Conservation (phyloP, 192 early-diverging fungal species). For the Anaeromyces robustus region DNA sequence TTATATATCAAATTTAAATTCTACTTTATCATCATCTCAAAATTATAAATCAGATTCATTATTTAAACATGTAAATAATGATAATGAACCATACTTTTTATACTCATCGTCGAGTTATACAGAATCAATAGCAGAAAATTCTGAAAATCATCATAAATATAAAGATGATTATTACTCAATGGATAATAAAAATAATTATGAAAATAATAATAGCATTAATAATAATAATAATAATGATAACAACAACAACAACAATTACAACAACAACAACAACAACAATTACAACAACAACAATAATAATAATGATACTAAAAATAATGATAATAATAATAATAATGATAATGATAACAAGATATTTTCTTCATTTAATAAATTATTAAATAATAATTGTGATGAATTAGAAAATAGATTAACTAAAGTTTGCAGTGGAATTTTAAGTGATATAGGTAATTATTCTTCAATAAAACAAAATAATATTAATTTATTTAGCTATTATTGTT, state of each 20-base stretch:
- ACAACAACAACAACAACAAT: no score
- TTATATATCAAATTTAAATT: background rate
- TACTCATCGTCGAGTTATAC: background rate
- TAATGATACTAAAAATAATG: no score
- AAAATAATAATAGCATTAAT: background rate
- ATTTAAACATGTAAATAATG: no score
- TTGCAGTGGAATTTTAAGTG: background rate
- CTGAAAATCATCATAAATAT: background rate
- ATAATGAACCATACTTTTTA: background rate
- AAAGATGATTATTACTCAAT: background rate
- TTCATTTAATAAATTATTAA: background rate
- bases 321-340: no score
- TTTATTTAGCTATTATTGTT: no score
- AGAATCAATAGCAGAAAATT: background rate
- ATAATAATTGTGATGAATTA: background rate
- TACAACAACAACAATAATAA: no score
- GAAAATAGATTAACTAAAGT: background rate
- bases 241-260: no score
- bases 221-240: no score
- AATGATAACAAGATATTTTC: background rate
- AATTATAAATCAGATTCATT: no score
- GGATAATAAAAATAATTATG: background rate
- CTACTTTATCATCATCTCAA: background rate
- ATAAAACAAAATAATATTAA: no score
- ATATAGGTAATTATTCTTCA: no score